Evolutionary conservation across 768 basidiomycete species (phyloP).

Genomic region (Suillus plorans): DNA sequence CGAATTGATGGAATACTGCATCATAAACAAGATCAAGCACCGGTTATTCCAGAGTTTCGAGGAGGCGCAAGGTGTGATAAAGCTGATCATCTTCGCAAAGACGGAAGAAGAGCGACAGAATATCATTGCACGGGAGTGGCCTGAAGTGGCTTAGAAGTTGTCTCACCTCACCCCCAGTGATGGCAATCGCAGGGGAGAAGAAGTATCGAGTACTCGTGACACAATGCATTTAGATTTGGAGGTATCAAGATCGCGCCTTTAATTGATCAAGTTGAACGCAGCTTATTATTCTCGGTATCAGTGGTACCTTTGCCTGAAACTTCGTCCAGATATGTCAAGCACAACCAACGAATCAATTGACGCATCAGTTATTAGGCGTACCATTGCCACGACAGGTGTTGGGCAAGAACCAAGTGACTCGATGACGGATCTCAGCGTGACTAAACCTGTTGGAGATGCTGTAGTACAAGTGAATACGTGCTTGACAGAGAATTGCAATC

Average conservation of each 20-base stretch:
- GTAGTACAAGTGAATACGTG: not conserved
- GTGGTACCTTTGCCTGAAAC: not conserved
- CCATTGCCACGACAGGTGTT: not conserved
- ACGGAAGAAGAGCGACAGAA: slow-evolving; percentile 41
- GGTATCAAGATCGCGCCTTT: not conserved
- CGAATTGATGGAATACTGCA: slow-evolving; percentile 84
- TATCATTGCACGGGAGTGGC: slow-evolving; percentile 4
- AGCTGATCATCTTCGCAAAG: slow-evolving; percentile 69
- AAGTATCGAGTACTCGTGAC: not conserved
- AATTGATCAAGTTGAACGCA: not conserved
- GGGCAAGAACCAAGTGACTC: not conserved
- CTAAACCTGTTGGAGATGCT: not conserved
- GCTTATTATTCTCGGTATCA: not conserved
- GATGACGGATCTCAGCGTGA: not conserved
- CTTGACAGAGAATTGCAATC: not conserved
- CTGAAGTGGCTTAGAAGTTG: slow-evolving; percentile 2
- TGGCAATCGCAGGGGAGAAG: not conserved
- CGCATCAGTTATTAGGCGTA: not conserved
- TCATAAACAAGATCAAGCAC: slow-evolving; percentile 73
- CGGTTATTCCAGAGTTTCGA: slow-evolving; percentile 75
- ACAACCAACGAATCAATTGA: not conserved
- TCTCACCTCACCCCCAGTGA: not conserved
- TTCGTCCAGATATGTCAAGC: not conserved
- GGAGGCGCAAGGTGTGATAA: slow-evolving; percentile 57
- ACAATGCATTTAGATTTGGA: not conserved